These are phyloP conservation scores for Taxawa tesnikishii DNA, from an alignment of 2,329 filamentous ascomycete species.

Conservation along the genomic window DNA sequence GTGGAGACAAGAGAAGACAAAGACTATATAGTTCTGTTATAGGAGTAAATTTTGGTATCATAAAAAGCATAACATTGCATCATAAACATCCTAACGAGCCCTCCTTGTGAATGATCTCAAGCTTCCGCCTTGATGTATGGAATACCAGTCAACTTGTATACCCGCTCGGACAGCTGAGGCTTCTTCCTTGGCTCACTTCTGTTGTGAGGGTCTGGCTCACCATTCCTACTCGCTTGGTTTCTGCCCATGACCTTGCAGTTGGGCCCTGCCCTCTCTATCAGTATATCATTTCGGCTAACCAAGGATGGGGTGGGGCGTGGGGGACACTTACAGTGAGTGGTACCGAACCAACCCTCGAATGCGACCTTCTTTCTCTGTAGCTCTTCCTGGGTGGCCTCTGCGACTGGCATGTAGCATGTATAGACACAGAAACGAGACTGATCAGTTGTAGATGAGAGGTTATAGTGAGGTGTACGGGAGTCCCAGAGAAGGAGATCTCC, in stretches of 20 bases:
- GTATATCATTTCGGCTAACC: too few relatives aligned
- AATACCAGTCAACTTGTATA: constrained; percentile 35
- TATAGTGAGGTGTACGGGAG: constrained; percentile 18
- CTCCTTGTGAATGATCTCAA: too few relatives aligned
- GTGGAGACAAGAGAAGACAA: too few relatives aligned
- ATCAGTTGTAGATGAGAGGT: constrained; percentile 16
- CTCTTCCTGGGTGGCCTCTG: constrained; percentile 21
- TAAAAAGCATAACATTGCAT: too few relatives aligned
- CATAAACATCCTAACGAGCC: too few relatives aligned
- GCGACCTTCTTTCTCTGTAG: constrained; percentile 20
- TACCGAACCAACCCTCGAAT: constrained; percentile 16
- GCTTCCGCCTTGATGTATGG: constrained; percentile 31
- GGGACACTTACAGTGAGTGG: too few relatives aligned
- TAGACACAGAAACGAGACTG: constrained; percentile 20
- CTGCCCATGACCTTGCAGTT: constrained; percentile 19
- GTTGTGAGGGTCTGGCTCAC: constrained; percentile 20
- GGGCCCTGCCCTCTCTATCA: too few relatives aligned
- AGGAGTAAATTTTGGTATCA: too few relatives aligned
- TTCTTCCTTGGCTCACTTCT: constrained; percentile 27
- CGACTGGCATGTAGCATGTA: constrained; percentile 25
- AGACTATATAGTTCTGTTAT: too few relatives aligned
- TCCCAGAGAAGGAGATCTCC: constrained; percentile 17
- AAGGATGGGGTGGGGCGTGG: too few relatives aligned
- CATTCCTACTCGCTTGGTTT: constrained; percentile 19
- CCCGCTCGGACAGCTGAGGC: constrained; percentile 26